These are phyloP conservation scores for Hygrophoropsis aurantiaca DNA, from an alignment of 768 basidiomycete species.

Conservation along the genomic window DNA sequence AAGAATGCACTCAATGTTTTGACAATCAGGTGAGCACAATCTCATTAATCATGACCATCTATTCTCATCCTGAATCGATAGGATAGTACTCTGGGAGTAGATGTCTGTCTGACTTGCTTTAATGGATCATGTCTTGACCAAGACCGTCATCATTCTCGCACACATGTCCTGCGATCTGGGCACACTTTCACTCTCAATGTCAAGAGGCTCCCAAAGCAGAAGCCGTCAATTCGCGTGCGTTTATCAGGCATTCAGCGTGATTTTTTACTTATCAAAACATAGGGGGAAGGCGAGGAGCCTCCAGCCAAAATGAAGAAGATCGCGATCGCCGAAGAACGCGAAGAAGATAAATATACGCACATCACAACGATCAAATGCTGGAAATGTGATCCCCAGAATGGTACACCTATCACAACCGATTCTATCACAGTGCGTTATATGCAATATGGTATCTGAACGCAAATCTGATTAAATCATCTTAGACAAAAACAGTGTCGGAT, in stretches of 20 bases:
- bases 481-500: conserved; percentile 60
- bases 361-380: conserved; percentile 71
- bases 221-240: conserved; percentile 64
- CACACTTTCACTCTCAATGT: conserved; percentile 83
- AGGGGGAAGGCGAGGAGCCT: conserved; percentile 79
- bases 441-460: neutral
- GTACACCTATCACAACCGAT: conserved; percentile 41
- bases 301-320: conserved; percentile 89
- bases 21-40: conserved; percentile 72
- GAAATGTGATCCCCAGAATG: conserved; percentile 57
- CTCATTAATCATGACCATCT: neutral
- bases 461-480: neutral
- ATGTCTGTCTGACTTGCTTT: conserved; percentile 92
- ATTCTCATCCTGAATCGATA: conserved; percentile 26
- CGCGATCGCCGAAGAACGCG: conserved; percentile 81
- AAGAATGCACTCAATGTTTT: conserved; percentile 98
- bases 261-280: neutral
- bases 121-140: conserved; percentile 81
- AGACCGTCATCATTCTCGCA: conserved; percentile 68
- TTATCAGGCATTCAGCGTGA: neutral
- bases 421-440: conserved; percentile 32
- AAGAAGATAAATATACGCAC: conserved; percentile 86
- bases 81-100: conserved; percentile 75
- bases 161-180: conserved; percentile 68
- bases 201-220: conserved; percentile 62